Percentiles rank a stretch among this genome's conserved stretches.
Evolutionary conservation across 305 asterid species (phyloP).

Genomic region (Fraxinus sp.): DNA sequence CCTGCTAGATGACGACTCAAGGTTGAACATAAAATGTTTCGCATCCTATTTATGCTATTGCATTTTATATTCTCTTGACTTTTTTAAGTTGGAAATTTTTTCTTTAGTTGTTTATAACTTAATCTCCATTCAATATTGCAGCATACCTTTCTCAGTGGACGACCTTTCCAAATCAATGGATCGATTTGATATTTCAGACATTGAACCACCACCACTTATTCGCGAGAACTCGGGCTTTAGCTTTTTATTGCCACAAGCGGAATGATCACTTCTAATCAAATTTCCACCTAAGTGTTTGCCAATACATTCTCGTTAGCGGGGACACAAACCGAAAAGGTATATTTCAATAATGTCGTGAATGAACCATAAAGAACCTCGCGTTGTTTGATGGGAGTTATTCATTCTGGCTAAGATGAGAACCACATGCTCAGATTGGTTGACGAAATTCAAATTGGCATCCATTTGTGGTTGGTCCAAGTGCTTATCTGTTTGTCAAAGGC

Average conservation of each 20-base stretch:
- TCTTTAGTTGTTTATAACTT: slow-evolving; percentile 1
- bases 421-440: slow-evolving; percentile 6
- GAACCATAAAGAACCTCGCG: background rate
- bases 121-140: slow-evolving; percentile 36
- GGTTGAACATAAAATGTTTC: slow-evolving; percentile 46
- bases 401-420: slow-evolving; percentile 9
- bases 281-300: slow-evolving; percentile 16
- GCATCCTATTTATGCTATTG: slow-evolving; percentile 8
- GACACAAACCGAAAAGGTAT: slow-evolving; percentile 13
- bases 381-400: background rate
- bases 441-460: background rate
- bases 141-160: slow-evolving; percentile 96
- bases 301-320: slow-evolving; percentile 20
- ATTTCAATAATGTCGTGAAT: slow-evolving; percentile 20
- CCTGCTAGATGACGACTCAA: slow-evolving; percentile 45
- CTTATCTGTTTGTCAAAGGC: slow-evolving; percentile 12
- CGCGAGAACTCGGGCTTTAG: slow-evolving; percentile 97
- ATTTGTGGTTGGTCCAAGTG: background rate
- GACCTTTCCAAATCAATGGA: slow-evolving; percentile 95
- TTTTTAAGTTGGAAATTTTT: background rate
- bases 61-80: slow-evolving; percentile 6
- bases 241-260: slow-evolving; percentile 78
- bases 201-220: slow-evolving; percentile 96
- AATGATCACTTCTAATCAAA: slow-evolving; percentile 31
- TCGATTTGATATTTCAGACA: slow-evolving; percentile 71